phyloP scores from a whole-genome alignment of 768 basidiomycete species.

The Amanita subjunquillea region DNA sequence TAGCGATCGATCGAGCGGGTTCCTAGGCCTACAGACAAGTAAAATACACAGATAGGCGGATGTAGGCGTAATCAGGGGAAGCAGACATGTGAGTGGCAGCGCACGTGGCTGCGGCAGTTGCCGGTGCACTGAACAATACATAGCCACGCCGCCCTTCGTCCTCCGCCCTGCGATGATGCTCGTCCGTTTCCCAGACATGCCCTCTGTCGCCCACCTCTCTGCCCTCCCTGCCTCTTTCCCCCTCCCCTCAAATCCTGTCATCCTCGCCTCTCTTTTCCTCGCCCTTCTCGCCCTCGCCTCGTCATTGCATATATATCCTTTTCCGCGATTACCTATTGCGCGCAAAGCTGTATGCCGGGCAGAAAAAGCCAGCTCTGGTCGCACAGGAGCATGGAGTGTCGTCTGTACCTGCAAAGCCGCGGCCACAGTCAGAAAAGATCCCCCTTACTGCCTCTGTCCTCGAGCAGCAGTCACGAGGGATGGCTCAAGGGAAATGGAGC shows the following conservation, averaged over 20 bases:
- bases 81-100: background rate
- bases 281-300: constrained; percentile 1
- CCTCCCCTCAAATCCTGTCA: constrained; percentile 9
- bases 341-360: constrained; percentile 4
- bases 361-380: constrained; percentile 9
- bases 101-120: constrained; percentile 1
- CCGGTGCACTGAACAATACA: background rate
- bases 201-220: constrained; percentile 9
- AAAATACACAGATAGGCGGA: background rate
- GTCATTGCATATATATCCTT: constrained; percentile 8
- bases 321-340: constrained; percentile 5
- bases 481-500: constrained; percentile 3
- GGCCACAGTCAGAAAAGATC: constrained; percentile 9
- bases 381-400: constrained; percentile 8
- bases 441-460: constrained; percentile 4
- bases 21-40: background rate
- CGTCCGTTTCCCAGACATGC: constrained; percentile 7
- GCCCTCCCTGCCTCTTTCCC: constrained; percentile 7
- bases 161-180: constrained; percentile 6
- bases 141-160: constrained; percentile 5
- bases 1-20: too few relatives aligned
- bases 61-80: background rate
- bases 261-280: constrained; percentile 15
- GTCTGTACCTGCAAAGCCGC: constrained; percentile 11
- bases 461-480: constrained; percentile 13